Conservation (phyloP, 441 rosid species). For the Populus hybrid region DNA sequence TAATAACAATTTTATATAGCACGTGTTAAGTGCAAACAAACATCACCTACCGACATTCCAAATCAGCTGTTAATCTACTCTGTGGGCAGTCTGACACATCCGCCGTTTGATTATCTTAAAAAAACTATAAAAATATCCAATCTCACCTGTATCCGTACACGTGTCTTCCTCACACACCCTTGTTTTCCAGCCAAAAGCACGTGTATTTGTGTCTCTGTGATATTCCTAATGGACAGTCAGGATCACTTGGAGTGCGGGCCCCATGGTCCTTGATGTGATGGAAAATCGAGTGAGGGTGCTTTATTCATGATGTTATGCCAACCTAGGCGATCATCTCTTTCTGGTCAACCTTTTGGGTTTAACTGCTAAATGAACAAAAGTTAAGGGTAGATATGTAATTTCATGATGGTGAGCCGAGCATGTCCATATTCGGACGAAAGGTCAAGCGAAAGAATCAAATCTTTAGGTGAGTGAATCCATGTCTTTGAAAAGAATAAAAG, state of each 20-base stretch:
- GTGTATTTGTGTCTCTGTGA: not conserved
- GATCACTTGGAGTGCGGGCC: not conserved
- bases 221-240: not conserved
- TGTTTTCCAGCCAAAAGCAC: not conserved
- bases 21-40: not conserved
- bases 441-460: not conserved
- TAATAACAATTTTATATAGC: not conserved
- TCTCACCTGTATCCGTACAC: not conserved
- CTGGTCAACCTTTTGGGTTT: too few species aligned
- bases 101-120: too few species aligned
- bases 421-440: not conserved
- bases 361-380: too few species aligned
- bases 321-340: too few species aligned
- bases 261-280: not conserved
- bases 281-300: not conserved
- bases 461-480: not conserved
- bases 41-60: not conserved
- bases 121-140: not conserved
- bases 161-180: not conserved
- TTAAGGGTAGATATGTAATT: too few species aligned
- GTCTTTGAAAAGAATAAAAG: not conserved
- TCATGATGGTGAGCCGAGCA: not conserved
- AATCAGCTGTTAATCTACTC: not conserved
- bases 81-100: too few species aligned
- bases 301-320: not conserved